Base-by-base conservation (phyloP, 2,329 filamentous ascomycete species). In the Neopestalotiopsis sp. region DNA sequence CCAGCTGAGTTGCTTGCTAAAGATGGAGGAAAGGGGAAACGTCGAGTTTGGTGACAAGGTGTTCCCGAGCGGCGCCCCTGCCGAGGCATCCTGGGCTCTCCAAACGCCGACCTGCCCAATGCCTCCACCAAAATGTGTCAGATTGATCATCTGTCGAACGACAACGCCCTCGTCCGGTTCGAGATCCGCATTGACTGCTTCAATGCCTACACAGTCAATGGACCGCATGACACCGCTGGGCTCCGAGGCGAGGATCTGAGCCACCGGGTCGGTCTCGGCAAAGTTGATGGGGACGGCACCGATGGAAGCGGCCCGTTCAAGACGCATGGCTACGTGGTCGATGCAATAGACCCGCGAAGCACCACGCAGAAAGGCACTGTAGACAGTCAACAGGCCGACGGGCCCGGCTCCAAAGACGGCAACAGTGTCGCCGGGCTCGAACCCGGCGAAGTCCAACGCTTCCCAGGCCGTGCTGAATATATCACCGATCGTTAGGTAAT, bases 221-320 rank as follows among this genome's bases (percentile, higher is more conserved):
- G 49, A 58, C 17, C 67, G 69, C 32, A 59, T 28, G 12, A 70
- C 69, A 20, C 67, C 67, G 9, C 63, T 67, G 9, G 67, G 67
- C 65, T 91, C 90, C 14, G 81, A 74, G 68, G 85, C 79, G 61
- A 91, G 87, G 65, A 91, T 91, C 74, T 89, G 83, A 45, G 89
- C 84, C 0, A 90, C 87, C 5, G 83, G 86, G 72, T 91, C 88
- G 4, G 84, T 83, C 69, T 88, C 85, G 28, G 81, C 85, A 73
- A 92, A 91, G 73, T 91, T 85, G 52, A 92, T 85, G 0, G 89
- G 84, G 3, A 85, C 85, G 70, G 85, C 88, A 0, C 89, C 89
- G 59, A 92, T 91, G 75, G 88, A 89, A 74, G 87, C 82, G 0
- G 89, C 90, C 0, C 85, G 84, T 10, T 84, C 81, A 1, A 92